Evolutionary conservation across 108 stramenopile genomes (phyloP), one percentile per base, ranked within the genome.

Genomic region (Cylindrotheca fusiformis): DNA sequence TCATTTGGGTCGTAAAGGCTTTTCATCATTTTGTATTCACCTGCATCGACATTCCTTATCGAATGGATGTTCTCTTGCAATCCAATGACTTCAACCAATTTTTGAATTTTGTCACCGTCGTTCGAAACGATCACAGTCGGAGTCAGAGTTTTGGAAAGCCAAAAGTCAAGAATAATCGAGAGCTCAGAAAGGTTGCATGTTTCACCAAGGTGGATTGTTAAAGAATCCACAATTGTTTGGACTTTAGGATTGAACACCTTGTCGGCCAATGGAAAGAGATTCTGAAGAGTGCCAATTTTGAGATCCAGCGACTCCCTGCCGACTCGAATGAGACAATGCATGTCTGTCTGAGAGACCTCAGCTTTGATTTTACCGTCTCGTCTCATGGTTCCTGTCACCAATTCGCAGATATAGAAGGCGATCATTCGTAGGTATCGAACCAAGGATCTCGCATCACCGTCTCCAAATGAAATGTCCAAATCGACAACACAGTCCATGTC

Each of bases 11-110:
- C 84, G 55, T 85, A 85, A 52, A 85, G 62, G 45, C 69, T 74
- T 62, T 74, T 76, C 68, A 80, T 80, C 72, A 85, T 82, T 71
- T 85, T 85, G 68, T 82, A 82, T 4, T 32, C 55, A 3, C 46
- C 49, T 17, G 72, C 64, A 55, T 80, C 50, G 18, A 85, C 76
- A 18, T 72, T n/a, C 18, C n/a, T 46, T 26, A 63, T 51, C 33
- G 32, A 46, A 51, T 61, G 3, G 5, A 66, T 44, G 45, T 21
- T 29, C 30, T 51, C 48, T 3, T 74, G 25, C 17, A 60, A 44
- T 22, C 52, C 48, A 46, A 83, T 27, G 2, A 67, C 55, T 32
- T 41, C 30, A 25, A 67, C 55, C 6, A 86, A 36, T 18, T 61
- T 49, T 23, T 54, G 3, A 36, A 79, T 64, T 2, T 58, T 21